Conservation (phyloP, 768 basidiomycete genomes). For the Boletales sp. region DNA sequence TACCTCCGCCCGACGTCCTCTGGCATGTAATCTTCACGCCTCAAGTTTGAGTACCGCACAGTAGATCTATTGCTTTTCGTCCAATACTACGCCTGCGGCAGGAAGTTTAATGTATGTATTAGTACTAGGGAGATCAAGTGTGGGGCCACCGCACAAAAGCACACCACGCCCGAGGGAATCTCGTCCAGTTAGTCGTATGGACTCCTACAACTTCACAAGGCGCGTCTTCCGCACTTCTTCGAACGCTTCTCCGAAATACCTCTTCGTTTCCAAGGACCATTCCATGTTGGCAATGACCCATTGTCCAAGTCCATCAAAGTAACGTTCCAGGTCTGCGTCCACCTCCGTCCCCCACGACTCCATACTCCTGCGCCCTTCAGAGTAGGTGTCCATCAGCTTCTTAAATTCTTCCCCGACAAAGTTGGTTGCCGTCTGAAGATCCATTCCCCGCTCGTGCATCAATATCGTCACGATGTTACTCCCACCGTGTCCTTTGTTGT, state of each 20-base stretch:
- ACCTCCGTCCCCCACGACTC: constrained; percentile 46
- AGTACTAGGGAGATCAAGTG: constrained; percentile 6
- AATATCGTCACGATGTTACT: constrained; percentile 71
- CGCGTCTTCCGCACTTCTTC: constrained; percentile 49
- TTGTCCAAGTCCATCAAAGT: constrained; percentile 52
- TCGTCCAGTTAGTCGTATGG: background rate
- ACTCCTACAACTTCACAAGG: constrained; percentile 22
- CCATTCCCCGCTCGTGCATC: constrained; percentile 51
- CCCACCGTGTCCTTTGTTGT: constrained; percentile 57
- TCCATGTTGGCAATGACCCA: constrained; percentile 64
- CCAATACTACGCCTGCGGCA: constrained; percentile 4
- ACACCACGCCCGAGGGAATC: background rate
- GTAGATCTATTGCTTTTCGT: constrained; percentile 7
- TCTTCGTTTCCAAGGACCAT: constrained; percentile 69
- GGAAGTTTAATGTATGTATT: constrained; percentile 10
- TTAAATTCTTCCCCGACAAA: constrained; percentile 50
- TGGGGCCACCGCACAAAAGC: background rate
- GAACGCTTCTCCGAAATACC: constrained; percentile 61
- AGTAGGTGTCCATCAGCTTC: constrained; percentile 48
- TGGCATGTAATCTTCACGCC: background rate
- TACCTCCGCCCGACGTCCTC: background rate
- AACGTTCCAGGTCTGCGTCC: constrained; percentile 49
- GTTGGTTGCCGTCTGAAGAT: constrained; percentile 58
- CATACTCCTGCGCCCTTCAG: constrained; percentile 42
- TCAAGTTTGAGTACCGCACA: constrained; percentile 11